A percentile compares a stretch with the other conserved stretches of the same genome.
Conservation (phyloP, 176 grass and related monocot genomes). For the Ananas comosus region DNA sequence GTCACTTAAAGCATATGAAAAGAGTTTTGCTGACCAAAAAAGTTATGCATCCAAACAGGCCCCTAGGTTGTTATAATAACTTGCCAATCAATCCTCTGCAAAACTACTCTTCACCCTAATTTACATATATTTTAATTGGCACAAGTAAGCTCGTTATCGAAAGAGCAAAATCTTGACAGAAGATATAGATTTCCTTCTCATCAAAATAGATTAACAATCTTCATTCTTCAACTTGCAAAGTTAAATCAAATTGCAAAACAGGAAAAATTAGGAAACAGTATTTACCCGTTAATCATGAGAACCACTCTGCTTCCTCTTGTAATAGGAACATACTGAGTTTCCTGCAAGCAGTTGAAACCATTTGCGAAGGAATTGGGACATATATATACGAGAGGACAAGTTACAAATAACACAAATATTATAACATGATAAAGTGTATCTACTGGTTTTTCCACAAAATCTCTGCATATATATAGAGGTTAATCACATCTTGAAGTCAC, state of each 20-base stretch:
- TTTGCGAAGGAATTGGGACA: slow-evolving; percentile 12
- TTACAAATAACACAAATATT: slow-evolving; percentile 7
- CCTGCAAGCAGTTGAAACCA: slow-evolving; percentile 47
- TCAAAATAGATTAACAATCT: neutral
- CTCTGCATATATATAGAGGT: neutral
- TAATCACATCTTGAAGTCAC: neutral
- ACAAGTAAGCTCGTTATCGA: neutral
- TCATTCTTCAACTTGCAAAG: neutral
- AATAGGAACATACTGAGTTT: slow-evolving; percentile 94
- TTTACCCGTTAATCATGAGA: slow-evolving; percentile 97
- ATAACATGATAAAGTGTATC: neutral
- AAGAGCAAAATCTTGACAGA: neutral
- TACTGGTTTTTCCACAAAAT: neutral
- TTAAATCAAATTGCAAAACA: neutral
- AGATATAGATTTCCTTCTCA: neutral
- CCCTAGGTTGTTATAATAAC: too few relatives aligned
- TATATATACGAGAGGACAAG: slow-evolving; percentile 4
- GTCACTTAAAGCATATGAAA: slow-evolving; percentile 11
- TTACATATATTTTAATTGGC: too few relatives aligned
- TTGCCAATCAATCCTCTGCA: too few relatives aligned
- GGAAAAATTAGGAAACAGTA: neutral
- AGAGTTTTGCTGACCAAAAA: neutral
- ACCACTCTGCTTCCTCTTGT: slow-evolving; percentile 90
- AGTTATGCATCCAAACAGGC: too few relatives aligned
- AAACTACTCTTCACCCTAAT: too few relatives aligned